Evolutionary conservation across 208 protist genomes (phyloP).

Genomic region (Leishmania tarentolae): DNA sequence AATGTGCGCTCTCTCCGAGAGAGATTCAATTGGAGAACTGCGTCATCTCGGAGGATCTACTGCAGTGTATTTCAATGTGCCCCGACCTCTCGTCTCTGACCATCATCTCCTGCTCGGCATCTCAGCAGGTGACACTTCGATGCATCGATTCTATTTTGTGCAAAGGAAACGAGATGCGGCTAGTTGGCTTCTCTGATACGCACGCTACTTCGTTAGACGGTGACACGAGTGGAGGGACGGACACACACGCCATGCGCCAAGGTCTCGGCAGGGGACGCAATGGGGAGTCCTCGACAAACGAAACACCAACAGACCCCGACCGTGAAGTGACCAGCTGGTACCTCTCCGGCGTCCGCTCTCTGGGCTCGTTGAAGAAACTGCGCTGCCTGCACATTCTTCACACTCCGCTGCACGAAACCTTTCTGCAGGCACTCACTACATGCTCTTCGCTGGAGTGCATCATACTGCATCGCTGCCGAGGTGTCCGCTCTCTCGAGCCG

Average conservation of each 20-base stretch:
- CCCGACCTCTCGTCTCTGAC: slow-evolving; percentile 51
- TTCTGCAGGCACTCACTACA: slow-evolving; percentile 51
- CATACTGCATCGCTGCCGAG: slow-evolving; percentile 62
- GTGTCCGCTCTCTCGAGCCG: slow-evolving; percentile 55
- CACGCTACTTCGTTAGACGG: background rate
- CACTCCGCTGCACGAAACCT: slow-evolving; percentile 55
- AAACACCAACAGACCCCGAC: background rate
- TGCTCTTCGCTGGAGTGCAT: slow-evolving; percentile 60
- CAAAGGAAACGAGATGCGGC: slow-evolving; percentile 25
- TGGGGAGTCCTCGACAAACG: background rate
- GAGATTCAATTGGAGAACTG: slow-evolving; percentile 55
- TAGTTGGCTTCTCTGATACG: slow-evolving; percentile 6
- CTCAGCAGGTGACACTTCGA: slow-evolving; percentile 53
- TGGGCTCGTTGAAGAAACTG: slow-evolving; percentile 60
- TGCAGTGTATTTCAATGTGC: slow-evolving; percentile 73
- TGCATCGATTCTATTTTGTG: slow-evolving; percentile 78
- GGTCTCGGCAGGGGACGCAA: background rate
- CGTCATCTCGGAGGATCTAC: slow-evolving; percentile 50
- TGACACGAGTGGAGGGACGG: background rate
- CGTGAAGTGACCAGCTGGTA: slow-evolving; percentile 56
- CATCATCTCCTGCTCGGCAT: slow-evolving; percentile 50
- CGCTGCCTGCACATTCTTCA: slow-evolving; percentile 60
- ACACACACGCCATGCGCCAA: background rate
- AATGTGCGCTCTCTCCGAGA: slow-evolving; percentile 42
- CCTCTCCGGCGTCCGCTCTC: slow-evolving; percentile 54